Conservation (phyloP, 306 rosid species). For the Vicia villosa region DNA sequence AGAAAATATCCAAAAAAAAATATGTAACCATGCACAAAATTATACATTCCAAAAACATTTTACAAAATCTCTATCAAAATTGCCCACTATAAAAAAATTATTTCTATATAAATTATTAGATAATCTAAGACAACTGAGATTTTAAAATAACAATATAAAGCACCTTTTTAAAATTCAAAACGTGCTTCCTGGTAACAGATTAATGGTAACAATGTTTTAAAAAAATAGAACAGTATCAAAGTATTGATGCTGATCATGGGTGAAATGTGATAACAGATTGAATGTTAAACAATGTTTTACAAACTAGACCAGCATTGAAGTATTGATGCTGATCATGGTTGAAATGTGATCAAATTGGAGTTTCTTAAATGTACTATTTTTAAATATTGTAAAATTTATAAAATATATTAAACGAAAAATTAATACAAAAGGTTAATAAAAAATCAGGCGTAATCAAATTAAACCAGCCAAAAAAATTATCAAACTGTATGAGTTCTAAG, state of each 20-base stretch:
- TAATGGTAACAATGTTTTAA: not conserved
- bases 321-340: not conserved
- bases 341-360: not conserved
- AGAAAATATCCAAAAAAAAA: not conserved
- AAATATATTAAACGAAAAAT: too few species aligned
- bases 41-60: not conserved
- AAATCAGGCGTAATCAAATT: not conserved
- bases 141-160: not conserved
- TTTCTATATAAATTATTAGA: not conserved
- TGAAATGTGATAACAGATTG: not conserved
- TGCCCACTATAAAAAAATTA: not conserved
- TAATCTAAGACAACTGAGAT: not conserved
- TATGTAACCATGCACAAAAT: not conserved
- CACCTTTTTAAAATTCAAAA: not conserved
- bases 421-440: not conserved
- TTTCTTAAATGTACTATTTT: too few species aligned
- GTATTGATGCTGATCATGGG: not conserved
- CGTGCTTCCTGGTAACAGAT: not conserved
- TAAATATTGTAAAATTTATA: too few species aligned
- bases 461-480: not conserved
- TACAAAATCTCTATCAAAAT: not conserved
- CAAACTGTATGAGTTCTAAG: not conserved
- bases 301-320: not conserved
- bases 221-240: not conserved
- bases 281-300: not conserved